These are phyloP conservation scores for Marsdenia floribunda DNA, from an alignment of 257 asterid genomes.

Conservation along the genomic window DNA sequence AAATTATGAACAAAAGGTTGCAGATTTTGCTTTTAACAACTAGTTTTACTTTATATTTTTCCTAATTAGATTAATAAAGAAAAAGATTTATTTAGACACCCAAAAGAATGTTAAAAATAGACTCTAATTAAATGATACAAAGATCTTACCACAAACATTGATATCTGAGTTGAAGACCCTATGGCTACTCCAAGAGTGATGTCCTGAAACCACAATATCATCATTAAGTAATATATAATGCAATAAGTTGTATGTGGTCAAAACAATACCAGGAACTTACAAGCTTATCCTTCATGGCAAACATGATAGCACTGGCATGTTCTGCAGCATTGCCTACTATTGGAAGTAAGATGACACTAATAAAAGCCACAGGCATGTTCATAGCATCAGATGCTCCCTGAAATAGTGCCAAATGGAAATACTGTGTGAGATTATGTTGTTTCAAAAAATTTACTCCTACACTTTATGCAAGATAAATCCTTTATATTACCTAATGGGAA, in stretches of 20 bases:
- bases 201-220: conserved; percentile 31
- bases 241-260: not conserved
- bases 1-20: not conserved
- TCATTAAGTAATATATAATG: conserved; percentile 5
- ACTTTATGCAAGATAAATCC: not conserved
- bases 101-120: not conserved
- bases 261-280: conserved; percentile 25
- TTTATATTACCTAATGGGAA: not conserved
- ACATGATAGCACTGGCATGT: conserved; percentile 98
- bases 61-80: not conserved
- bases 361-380: conserved; percentile 86
- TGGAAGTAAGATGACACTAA: conserved; percentile 88
- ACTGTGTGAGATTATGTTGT: not conserved
- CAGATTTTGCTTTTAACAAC: not conserved
- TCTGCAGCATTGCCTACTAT: conserved; percentile 97
- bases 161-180: conserved; percentile 96
- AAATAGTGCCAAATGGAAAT: conserved; percentile 13
- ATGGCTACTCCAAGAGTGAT: conserved; percentile 85
- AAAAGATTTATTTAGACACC: not conserved
- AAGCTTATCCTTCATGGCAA: conserved; percentile 85
- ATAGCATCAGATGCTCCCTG: conserved; percentile 92
- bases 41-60: not conserved
- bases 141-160: conserved; percentile 89
- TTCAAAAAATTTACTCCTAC: not conserved
- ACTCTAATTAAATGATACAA: not conserved